Evolutionary conservation across 2,329 filamentous ascomycete genomes (phyloP), one percentile per base, ranked within the genome.

Genomic region (Xylariaceae sp.): DNA sequence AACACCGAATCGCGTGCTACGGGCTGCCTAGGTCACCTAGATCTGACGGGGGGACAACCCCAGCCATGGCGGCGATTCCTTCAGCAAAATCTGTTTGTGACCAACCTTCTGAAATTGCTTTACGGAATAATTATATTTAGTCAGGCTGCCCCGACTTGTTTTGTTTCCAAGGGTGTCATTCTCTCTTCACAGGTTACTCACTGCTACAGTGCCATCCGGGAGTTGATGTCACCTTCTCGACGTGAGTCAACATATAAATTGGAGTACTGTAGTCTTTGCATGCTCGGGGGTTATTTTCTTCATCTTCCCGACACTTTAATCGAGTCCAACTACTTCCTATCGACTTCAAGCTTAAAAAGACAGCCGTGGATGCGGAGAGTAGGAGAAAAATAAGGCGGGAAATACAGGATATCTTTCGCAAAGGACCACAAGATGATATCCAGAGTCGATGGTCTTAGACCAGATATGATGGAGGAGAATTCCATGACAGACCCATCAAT

Each of bases 401-500:
- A 4, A 30, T 30, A 69, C 15, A 66, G 65, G 2, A 66, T 57
- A 34, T 62, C 67, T 3, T 66, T 64, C 15, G 66, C 65, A 18
- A 59, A 57, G 48, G 63, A 60, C 18, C 54, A 56, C 39, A 63
- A 66, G 51, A 56, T 62, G 23, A 62, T 65, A 4, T 63, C 61
- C 15, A 55, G 57, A n/a, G 51, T 23, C 9, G 64, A 61, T 49
- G 65, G 57, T 50, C 53, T 57, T 23, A 59, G 42, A 6, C 53
- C 56, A 1, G 60, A 65, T 42, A 51, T 58, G 15, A 64, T 64
- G 4, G 44, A 61, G 48, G 58, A 60, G 23, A 57, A 39, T n/a
- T 66, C 63, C 4, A 60, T 64, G 30, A 63, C 66, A 51, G 66
- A 68, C 48, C 68, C 70, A 15, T 66, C 69, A 35, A 47, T 71